Percentiles rank a stretch among this genome's conserved stretches.
Evolutionary conservation across 192 early-diverging fungal genomes (phyloP).

Genomic region (Backusella liffmaniae): DNA sequence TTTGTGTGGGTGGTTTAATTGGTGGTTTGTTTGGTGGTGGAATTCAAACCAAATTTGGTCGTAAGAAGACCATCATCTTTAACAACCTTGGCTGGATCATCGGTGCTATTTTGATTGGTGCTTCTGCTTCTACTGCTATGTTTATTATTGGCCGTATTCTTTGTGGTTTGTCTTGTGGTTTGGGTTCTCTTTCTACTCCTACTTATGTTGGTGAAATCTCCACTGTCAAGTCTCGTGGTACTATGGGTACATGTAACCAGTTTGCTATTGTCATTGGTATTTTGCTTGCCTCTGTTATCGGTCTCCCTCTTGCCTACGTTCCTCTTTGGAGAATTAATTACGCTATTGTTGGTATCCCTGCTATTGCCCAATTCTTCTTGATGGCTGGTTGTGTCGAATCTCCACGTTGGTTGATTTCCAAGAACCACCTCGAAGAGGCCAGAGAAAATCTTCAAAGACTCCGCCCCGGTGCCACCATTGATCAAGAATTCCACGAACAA

Average conservation of each 20-base stretch:
- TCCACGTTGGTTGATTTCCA: slow-evolving; percentile 69
- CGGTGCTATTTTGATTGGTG: slow-evolving; percentile 62
- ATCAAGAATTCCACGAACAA: slow-evolving; percentile 62
- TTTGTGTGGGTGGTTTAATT: slow-evolving; percentile 54
- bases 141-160: slow-evolving; percentile 74
- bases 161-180: slow-evolving; percentile 73
- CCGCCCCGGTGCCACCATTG: slow-evolving; percentile 53
- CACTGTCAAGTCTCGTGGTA: slow-evolving; percentile 64
- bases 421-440: slow-evolving; percentile 63
- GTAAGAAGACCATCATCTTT: slow-evolving; percentile 58
- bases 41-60: slow-evolving; percentile 42
- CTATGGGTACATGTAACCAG: slow-evolving; percentile 75
- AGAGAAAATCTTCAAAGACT: slow-evolving; percentile 50
- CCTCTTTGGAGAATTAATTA: slow-evolving; percentile 74
- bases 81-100: slow-evolving; percentile 68
- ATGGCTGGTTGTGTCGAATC: slow-evolving; percentile 76
- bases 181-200: slow-evolving; percentile 52
- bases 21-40: slow-evolving; percentile 56
- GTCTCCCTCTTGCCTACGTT: slow-evolving; percentile 56
- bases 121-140: slow-evolving; percentile 57
- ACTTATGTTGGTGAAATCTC: slow-evolving; percentile 82
- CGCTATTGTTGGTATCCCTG: slow-evolving; percentile 59
- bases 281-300: slow-evolving; percentile 67
- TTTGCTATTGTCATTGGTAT: slow-evolving; percentile 79
- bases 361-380: slow-evolving; percentile 53